These are phyloP conservation scores for Pythium scleroteichum DNA, from an alignment of 352 stramenopile species.

Conservation along the genomic window DNA sequence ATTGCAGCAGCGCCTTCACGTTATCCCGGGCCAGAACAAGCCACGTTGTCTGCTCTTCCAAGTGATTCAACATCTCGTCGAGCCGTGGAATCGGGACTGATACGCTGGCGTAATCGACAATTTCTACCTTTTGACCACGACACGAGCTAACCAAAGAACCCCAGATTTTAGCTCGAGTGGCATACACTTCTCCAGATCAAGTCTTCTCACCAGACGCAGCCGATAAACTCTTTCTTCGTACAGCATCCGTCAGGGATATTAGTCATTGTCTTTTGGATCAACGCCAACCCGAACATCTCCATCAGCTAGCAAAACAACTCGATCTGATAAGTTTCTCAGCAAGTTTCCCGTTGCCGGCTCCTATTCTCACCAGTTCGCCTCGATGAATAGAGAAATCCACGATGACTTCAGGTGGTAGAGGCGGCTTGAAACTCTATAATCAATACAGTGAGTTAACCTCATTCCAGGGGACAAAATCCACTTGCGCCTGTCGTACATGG, in stretches of 20 bases:
- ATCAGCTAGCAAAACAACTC: conserved; percentile 46
- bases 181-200: not conserved
- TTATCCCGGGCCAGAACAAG: conserved; percentile 76
- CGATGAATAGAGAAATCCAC: conserved; percentile 85
- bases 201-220: conserved; percentile 66
- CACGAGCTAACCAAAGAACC: conserved; percentile 43
- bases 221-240: conserved; percentile 81
- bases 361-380: conserved; percentile 57
- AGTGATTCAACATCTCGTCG: conserved; percentile 73
- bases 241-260: conserved; percentile 61
- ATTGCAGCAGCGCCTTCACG: conserved; percentile 70
- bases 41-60: conserved; percentile 65
- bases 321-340: not conserved
- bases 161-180: not conserved
- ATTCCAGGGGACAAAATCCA: not conserved
- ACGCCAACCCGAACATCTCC: conserved; percentile 65
- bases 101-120: conserved; percentile 70
- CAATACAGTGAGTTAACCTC: not conserved
- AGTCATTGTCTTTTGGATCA: conserved; percentile 54
- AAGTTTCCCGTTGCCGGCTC: not conserved
- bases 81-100: conserved; percentile 72
- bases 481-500: conserved; percentile 44
- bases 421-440: conserved; percentile 63
- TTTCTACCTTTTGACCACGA: conserved; percentile 76
- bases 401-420: conserved; percentile 68